Evolutionary conservation across 495 filamentous ascomycete genomes (phyloP).

Genomic region (Penicillium odoratum): DNA sequence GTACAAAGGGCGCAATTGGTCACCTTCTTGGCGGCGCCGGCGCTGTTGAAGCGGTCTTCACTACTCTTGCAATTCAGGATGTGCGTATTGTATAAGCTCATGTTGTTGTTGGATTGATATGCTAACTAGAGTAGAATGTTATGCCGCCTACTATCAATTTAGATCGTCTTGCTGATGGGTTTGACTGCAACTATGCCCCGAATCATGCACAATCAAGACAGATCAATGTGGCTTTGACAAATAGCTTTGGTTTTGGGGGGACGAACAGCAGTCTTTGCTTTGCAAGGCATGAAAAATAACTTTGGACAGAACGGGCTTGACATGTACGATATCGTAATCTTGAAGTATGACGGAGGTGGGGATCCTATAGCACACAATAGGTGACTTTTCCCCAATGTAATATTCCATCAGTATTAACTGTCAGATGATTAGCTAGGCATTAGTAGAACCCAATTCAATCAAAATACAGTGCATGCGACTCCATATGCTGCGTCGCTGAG

Average conservation of each 20-base stretch:
- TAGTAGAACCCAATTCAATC: neutral
- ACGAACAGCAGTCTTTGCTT: slow-evolving; percentile 94
- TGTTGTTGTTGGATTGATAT: slow-evolving; percentile 19
- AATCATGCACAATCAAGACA: slow-evolving; percentile 63
- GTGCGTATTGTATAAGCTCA: slow-evolving; percentile 48
- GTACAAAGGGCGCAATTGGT: slow-evolving; percentile 90
- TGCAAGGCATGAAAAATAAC: slow-evolving; percentile 27
- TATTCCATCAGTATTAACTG: no score
- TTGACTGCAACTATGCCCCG: slow-evolving; percentile 86
- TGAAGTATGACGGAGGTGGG: neutral
- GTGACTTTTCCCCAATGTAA: no score
- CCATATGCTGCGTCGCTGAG: neutral
- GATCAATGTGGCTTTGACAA: slow-evolving; percentile 79
- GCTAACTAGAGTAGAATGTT: slow-evolving; percentile 53
- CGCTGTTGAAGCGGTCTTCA: slow-evolving; percentile 83
- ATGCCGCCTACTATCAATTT: slow-evolving; percentile 91
- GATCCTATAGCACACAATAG: neutral
- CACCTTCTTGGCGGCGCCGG: slow-evolving; percentile 92
- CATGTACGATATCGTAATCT: slow-evolving; percentile 15
- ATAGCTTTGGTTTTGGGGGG: slow-evolving; percentile 97
- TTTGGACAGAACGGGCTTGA: neutral
- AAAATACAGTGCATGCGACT: neutral
- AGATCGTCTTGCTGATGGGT: slow-evolving; percentile 62
- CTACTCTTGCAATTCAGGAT: slow-evolving; percentile 72
- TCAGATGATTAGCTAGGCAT: no score